These are phyloP conservation scores for Epichloe elymi DNA, from an alignment of 2,329 filamentous ascomycete genomes.

Conservation along the genomic window DNA sequence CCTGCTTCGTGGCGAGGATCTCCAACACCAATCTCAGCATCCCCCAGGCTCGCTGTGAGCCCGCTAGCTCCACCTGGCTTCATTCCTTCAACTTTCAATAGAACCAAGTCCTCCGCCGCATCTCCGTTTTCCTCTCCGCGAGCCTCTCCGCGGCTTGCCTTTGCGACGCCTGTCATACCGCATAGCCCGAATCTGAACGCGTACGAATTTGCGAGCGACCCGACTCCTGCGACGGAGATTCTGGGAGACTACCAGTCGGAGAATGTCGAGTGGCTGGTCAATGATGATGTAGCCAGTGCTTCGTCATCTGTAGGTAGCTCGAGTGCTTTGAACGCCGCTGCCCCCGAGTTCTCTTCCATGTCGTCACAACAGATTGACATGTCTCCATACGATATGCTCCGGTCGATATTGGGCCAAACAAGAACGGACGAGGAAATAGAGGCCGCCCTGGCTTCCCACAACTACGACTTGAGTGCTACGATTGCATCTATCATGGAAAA, in stretches of 20 bases:
- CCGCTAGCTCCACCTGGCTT: constrained; percentile 79
- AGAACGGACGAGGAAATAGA: constrained; percentile 92
- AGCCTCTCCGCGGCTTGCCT: constrained; percentile 79
- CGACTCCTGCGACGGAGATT: constrained; percentile 67
- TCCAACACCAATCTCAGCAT: constrained; percentile 68
- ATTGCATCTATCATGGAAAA: constrained; percentile 79
- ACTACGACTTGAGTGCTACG: constrained; percentile 86
- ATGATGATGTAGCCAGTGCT: constrained; percentile 70
- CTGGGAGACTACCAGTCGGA: constrained; percentile 87
- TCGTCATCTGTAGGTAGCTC: constrained; percentile 59
- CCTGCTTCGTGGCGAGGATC: constrained; percentile 87
- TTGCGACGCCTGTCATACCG: constrained; percentile 80
- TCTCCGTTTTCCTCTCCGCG: constrained; percentile 92
- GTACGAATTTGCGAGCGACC: constrained; percentile 82
- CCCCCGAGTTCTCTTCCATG: constrained; percentile 58
- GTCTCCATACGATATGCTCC: constrained; percentile 95
- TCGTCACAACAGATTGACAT: constrained; percentile 66
- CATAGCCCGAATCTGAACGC: constrained; percentile 90
- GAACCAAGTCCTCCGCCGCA: constrained; percentile 63
- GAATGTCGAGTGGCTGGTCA: constrained; percentile 94
- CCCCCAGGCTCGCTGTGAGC: constrained; percentile 63
- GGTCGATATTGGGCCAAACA: constrained; percentile 81
- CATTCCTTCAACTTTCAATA: constrained; percentile 58
- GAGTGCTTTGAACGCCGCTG: constrained; percentile 63
- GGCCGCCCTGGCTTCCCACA: constrained; percentile 72